A percentile compares a stretch with the other conserved stretches of the same genome.
These are phyloP conservation scores for Pontederia crassipes DNA, from an alignment of 176 grass and related monocot species.

Conservation along the genomic window DNA sequence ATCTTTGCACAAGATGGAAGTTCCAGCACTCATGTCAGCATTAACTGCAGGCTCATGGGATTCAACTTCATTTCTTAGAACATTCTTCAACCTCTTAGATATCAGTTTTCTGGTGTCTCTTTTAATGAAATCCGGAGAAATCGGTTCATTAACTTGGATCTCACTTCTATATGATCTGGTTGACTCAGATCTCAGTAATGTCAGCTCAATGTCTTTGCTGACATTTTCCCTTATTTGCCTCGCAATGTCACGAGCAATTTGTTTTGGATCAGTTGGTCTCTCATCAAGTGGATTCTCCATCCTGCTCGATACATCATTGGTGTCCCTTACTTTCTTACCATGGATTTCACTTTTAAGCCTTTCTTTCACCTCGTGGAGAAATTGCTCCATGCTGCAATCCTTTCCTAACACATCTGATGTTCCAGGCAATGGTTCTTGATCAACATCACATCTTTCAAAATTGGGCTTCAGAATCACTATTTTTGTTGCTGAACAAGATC, in stretches of 20 bases:
- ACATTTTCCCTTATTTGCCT: slow-evolving; percentile 46
- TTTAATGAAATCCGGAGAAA: slow-evolving; percentile 28
- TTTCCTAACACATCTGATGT: slow-evolving; percentile 25
- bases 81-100: slow-evolving; percentile 25
- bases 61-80: slow-evolving; percentile 25
- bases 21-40: background rate
- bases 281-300: slow-evolving; percentile 12
- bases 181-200: slow-evolving; percentile 37
- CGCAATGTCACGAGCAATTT: slow-evolving; percentile 37
- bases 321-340: slow-evolving; percentile 12
- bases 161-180: slow-evolving; percentile 24
- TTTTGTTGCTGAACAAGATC: slow-evolving; percentile 10
- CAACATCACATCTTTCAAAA: slow-evolving; percentile 7
- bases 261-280: slow-evolving; percentile 19
- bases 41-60: slow-evolving; percentile 6
- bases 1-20: slow-evolving; percentile 10
- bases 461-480: slow-evolving; percentile 67
- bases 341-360: slow-evolving; percentile 34
- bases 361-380: slow-evolving; percentile 62
- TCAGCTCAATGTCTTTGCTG: slow-evolving; percentile 29
- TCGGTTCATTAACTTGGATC: slow-evolving; percentile 10
- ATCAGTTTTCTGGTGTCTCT: slow-evolving; percentile 26
- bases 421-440: slow-evolving; percentile 4
- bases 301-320: background rate
- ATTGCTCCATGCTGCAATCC: slow-evolving; percentile 36